A percentile compares a stretch with the other conserved stretches of the same genome.
phyloP scores from a whole-genome alignment of 306 rosid genomes.

The Corylus avellana region DNA sequence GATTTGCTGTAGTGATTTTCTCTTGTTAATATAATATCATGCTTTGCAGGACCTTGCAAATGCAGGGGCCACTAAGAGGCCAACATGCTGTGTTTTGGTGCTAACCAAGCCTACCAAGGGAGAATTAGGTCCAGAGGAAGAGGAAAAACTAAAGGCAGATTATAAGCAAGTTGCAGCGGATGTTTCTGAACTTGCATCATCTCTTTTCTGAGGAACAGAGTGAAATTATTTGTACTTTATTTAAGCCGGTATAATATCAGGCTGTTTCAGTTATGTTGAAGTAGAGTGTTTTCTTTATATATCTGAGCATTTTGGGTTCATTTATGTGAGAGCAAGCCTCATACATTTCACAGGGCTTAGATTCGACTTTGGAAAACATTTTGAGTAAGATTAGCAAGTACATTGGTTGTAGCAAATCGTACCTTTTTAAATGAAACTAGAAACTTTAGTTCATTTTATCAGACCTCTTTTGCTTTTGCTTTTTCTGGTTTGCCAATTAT shows the following conservation, averaged over 20 bases:
- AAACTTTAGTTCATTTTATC: neutral
- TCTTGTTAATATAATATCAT: neutral
- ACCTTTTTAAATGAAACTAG: neutral
- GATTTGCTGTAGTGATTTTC: too few relatives aligned
- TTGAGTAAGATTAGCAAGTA: neutral
- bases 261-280: neutral
- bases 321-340: neutral
- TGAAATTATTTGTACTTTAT: neutral
- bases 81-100: constrained; percentile 92
- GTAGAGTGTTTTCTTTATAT: neutral
- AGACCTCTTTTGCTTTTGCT: neutral
- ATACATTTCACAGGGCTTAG: neutral
- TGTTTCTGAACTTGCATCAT: constrained; percentile 50
- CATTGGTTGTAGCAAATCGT: neutral
- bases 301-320: neutral
- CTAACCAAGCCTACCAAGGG: constrained; percentile 82
- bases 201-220: constrained; percentile 55
- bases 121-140: constrained; percentile 58
- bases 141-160: constrained; percentile 71
- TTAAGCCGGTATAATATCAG: neutral
- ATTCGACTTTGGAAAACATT: neutral
- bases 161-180: constrained; percentile 67
- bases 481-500: neutral
- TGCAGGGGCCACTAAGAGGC: constrained; percentile 97
- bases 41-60: constrained; percentile 78